A percentile compares a stretch with the other conserved stretches of the same genome.
Conservation (phyloP, 495 filamentous ascomycete species). For the Penicillium salamii region DNA sequence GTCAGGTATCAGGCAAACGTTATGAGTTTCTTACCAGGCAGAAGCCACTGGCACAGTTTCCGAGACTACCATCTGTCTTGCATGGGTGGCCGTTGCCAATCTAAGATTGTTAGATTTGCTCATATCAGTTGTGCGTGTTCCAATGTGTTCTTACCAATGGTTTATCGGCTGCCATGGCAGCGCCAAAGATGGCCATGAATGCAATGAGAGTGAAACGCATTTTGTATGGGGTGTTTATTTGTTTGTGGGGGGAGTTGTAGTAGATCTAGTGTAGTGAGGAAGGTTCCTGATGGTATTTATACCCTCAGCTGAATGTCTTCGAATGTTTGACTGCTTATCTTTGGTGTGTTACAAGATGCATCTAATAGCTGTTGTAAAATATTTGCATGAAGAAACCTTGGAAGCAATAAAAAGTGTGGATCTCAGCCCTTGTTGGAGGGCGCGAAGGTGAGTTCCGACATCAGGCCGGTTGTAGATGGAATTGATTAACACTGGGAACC, state of each 20-base stretch:
- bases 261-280: background rate
- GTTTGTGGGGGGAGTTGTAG: background rate
- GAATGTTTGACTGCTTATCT: too few species aligned
- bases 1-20: too few species aligned
- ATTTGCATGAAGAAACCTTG: too few species aligned
- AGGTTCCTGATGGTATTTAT: background rate
- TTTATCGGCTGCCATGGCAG: slow-evolving; percentile 1
- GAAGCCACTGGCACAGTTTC: background rate
- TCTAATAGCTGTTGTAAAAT: too few species aligned
- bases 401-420: too few species aligned
- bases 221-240: background rate
- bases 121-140: too few species aligned
- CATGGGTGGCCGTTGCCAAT: background rate
- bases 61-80: background rate
- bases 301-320: too few species aligned
- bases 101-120: background rate
- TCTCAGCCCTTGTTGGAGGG: too few species aligned
- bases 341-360: background rate
- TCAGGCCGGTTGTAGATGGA: too few species aligned
- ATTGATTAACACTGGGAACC: too few species aligned
- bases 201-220: slow-evolving; percentile 1
- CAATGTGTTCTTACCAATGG: background rate
- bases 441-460: too few species aligned
- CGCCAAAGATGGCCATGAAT: background rate
- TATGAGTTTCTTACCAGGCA: background rate